A percentile compares a stretch with the other conserved stretches of the same genome.
Conservation (phyloP, 495 filamentous ascomycete species). For the Articulospora tetracladia region DNA sequence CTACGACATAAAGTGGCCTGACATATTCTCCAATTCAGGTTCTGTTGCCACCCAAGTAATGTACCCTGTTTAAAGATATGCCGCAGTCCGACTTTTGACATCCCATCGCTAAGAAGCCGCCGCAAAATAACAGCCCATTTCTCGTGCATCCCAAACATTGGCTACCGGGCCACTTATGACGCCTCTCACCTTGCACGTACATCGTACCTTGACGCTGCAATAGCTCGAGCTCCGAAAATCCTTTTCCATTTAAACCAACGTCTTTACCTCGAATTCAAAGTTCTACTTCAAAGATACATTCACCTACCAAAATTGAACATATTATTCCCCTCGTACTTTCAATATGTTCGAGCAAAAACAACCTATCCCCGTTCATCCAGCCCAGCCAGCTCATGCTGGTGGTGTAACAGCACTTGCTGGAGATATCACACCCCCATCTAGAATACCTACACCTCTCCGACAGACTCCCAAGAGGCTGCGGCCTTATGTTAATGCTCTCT, state of each 20-base stretch:
- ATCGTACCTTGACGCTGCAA: not conserved
- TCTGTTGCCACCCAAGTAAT: not conserved
- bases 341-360: slow-evolving; percentile 6
- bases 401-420: not conserved
- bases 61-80: not conserved
- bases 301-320: not conserved
- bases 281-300: not conserved
- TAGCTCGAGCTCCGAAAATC: not conserved
- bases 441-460: slow-evolving; percentile 10
- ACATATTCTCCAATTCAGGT: not conserved
- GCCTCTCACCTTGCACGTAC: not conserved
- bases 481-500: slow-evolving; percentile 24
- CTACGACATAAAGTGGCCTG: slow-evolving; percentile 11
- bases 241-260: not conserved
- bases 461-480: slow-evolving; percentile 13
- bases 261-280: not conserved
- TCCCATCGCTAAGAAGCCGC: not conserved
- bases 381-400: not conserved
- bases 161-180: not conserved
- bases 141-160: not conserved
- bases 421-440: slow-evolving; percentile 2
- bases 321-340: not conserved
- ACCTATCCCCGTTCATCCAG: not conserved
- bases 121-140: not conserved
- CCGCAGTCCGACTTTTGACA: not conserved